A percentile compares a stretch with the other conserved stretches of the same genome.
Conservation (phyloP, 768 basidiomycete species). For the Imleria badia region DNA sequence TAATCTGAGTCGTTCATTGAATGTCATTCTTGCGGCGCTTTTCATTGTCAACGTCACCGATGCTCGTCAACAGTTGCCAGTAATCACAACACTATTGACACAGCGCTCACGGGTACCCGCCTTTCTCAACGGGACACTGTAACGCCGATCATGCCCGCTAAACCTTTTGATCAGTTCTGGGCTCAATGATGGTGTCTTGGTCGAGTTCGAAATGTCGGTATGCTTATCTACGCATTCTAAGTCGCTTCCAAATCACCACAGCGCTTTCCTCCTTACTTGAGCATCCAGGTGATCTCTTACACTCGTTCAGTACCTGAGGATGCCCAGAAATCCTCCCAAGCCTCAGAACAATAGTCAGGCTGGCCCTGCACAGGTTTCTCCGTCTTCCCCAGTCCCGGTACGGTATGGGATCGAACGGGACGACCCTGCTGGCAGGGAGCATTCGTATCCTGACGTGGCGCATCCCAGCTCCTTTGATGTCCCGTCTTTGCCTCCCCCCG, state of each 20-base stretch:
- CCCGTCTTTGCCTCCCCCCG: constrained; percentile 7
- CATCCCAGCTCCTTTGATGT: constrained; percentile 11
- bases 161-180: background rate
- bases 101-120: background rate
- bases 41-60: too few species aligned
- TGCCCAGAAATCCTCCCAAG: constrained; percentile 17
- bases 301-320: constrained; percentile 11
- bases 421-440: background rate
- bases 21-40: too few species aligned
- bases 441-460: constrained; percentile 1
- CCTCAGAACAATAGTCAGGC: constrained; percentile 16
- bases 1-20: too few species aligned
- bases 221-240: constrained; percentile 9
- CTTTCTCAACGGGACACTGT: constrained; percentile 3
- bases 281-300: constrained; percentile 19
- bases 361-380: constrained; percentile 18
- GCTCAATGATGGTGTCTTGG: constrained; percentile 4
- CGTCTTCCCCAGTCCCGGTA: background rate
- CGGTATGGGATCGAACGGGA: background rate
- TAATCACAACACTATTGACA: background rate
- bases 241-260: background rate
- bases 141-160: too few species aligned
- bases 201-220: constrained; percentile 18
- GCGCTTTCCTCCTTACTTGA: constrained; percentile 1
- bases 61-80: too few species aligned